Percentiles rank a stretch among this genome's conserved stretches.
Conservation (phyloP, 2,329 filamentous ascomycete genomes). For the Bipolaris gigantea region DNA sequence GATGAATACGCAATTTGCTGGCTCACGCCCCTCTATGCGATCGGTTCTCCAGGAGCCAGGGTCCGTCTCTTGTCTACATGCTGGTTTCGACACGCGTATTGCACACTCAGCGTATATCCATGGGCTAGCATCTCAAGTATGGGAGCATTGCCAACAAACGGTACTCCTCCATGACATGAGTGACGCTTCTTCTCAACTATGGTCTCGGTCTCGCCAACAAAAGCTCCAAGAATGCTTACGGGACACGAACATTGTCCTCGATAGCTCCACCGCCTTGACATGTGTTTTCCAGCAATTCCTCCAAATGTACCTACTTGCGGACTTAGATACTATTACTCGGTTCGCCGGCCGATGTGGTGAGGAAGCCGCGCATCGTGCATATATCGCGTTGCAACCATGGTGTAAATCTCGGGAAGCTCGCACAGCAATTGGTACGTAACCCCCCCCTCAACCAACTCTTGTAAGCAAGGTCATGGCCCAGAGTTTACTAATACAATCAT, state of each 20-base stretch:
- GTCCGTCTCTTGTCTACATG: slow-evolving; percentile 53
- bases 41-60: slow-evolving; percentile 43
- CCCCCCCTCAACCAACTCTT: neutral
- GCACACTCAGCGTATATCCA: slow-evolving; percentile 19
- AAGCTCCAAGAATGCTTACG: slow-evolving; percentile 44
- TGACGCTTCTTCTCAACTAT: slow-evolving; percentile 24
- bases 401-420: slow-evolving; percentile 23
- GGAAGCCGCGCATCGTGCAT: slow-evolving; percentile 57
- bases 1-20: slow-evolving; percentile 7
- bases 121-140: slow-evolving; percentile 23
- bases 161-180: slow-evolving; percentile 14
- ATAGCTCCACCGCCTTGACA: slow-evolving; percentile 9
- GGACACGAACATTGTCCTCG: slow-evolving; percentile 49
- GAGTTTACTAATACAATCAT: neutral
- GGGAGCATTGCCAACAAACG: slow-evolving; percentile 23
- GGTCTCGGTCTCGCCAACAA: slow-evolving; percentile 21
- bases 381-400: slow-evolving; percentile 49
- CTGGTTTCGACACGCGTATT: slow-evolving; percentile 52
- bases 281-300: slow-evolving; percentile 53
- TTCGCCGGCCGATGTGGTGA: slow-evolving; percentile 68
- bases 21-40: slow-evolving; percentile 10
- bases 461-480: too few relatives aligned
- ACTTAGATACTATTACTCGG: slow-evolving; percentile 64
- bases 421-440: slow-evolving; percentile 10
- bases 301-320: slow-evolving; percentile 64